A percentile compares a stretch with the other conserved stretches of the same genome.
phyloP scores from a whole-genome alignment of 2,329 filamentous ascomycete genomes.

The Scytalidium sp. region DNA sequence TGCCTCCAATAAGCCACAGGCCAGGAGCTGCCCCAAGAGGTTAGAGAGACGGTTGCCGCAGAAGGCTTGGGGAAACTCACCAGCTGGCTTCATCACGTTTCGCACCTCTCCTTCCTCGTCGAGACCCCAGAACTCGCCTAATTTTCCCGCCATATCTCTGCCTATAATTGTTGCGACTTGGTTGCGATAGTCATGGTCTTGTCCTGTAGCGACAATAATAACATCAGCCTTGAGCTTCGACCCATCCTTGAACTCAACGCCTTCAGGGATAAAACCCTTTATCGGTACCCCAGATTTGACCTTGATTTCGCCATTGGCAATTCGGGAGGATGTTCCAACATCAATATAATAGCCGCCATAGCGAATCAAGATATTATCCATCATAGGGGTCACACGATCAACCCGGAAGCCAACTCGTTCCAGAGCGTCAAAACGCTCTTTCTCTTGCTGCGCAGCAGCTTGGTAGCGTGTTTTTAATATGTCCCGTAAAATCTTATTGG shows the following conservation, averaged over 20 bases:
- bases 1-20: background rate
- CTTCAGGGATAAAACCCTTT: conserved; percentile 33
- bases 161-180: conserved; percentile 44
- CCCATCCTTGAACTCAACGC: conserved; percentile 37
- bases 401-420: background rate
- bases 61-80: conserved; percentile 2
- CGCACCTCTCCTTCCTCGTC: conserved; percentile 1
- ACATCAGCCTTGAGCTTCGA: conserved; percentile 43
- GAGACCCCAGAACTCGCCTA: background rate
- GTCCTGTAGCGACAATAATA: conserved; percentile 43
- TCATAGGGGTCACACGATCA: background rate
- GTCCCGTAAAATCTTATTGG: conserved; percentile 5
- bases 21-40: background rate
- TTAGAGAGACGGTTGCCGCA: too few relatives aligned
- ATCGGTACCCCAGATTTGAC: conserved; percentile 42
- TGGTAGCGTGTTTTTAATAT: background rate
- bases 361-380: conserved; percentile 51
- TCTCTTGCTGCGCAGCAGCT: background rate
- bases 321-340: conserved; percentile 46
- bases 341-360: conserved; percentile 58
- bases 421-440: conserved; percentile 5
- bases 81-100: conserved; percentile 5
- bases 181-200: conserved; percentile 46
- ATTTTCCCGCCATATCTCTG: conserved; percentile 40
- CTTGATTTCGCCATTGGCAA: conserved; percentile 49